Base-by-base conservation (phyloP, 1,284 basidiomycete genomes). In the Anthracocystis panici-leucophaei region DNA sequence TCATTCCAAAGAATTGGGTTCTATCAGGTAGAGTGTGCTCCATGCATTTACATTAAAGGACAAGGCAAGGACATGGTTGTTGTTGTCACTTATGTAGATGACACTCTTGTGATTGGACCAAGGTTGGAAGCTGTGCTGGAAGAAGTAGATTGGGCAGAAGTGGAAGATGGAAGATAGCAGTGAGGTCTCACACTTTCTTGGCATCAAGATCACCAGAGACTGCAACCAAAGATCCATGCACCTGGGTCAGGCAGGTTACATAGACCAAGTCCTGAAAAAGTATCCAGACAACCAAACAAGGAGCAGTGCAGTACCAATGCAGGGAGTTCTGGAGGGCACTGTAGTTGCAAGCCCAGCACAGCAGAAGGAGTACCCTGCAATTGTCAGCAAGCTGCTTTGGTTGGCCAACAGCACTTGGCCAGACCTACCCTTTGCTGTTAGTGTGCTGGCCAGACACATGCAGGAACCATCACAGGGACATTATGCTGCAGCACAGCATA, bases 161-260 rank as follows among this genome's bases (percentile, higher is more conserved):
- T 55, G 53, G 53, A 55, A 56, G 41, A 56, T 56, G 27, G 54
- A 56, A 25, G 41, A 56, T 18, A 46, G 29, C 42, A 18, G 31
- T 14, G 27, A 45, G 1, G 29, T 56, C 25, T 46, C 41, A 6
- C 42, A 56, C 10, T 46, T 46, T 20, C 21, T 56, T 21, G 54
- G 44, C 29, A 46, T 56, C 31, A 56, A 46, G 29, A 21, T 55
- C 6, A 31, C 3, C 12, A 27, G 54, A 10, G 54, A 46, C n/a
- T 42, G 20, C 29, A 20, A n/a, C 7, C 23, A 33, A 9, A 18
- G 35, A 6, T 33, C 25, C 35, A 45, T 56, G 35, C 35, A 38
- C 35, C 35, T 38, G 5, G 35, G 35, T 38, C 35, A 38, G 16
- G 12, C 16, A 38, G 12, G 35, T 14, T 38, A 38, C 35, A 38